phyloP scores from a whole-genome alignment of 352 stramenopile species.

The Globisporangium alternatum region DNA sequence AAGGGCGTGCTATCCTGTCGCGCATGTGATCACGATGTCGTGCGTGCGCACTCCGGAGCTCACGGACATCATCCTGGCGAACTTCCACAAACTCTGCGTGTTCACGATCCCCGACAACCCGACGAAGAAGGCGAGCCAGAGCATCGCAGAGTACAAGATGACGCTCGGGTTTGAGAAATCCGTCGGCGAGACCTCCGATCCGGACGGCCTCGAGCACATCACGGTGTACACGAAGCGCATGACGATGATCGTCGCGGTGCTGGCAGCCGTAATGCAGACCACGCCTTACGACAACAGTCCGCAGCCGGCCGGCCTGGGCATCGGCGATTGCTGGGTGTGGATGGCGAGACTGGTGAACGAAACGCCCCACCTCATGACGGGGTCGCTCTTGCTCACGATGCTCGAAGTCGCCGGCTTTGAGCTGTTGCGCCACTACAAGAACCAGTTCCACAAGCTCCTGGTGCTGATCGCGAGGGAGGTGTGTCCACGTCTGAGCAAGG shows the following conservation, averaged over 20 bases:
- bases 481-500: slow-evolving; percentile 61
- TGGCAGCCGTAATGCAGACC: slow-evolving; percentile 72
- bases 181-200: slow-evolving; percentile 54
- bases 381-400: slow-evolving; percentile 63
- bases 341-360: slow-evolving; percentile 69
- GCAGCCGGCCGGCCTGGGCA: slow-evolving; percentile 45
- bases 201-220: slow-evolving; percentile 63
- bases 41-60: slow-evolving; percentile 72
- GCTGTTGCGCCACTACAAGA: slow-evolving; percentile 58
- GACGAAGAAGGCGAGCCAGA: slow-evolving; percentile 48
- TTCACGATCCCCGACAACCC: slow-evolving; percentile 69
- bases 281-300: slow-evolving; percentile 52
- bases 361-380: slow-evolving; percentile 69
- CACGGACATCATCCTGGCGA: slow-evolving; percentile 62
- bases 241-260: slow-evolving; percentile 69
- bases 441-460: slow-evolving; percentile 77
- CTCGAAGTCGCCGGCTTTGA: slow-evolving; percentile 78
- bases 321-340: slow-evolving; percentile 75
- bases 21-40: slow-evolving; percentile 74
- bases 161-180: slow-evolving; percentile 65
- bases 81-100: slow-evolving; percentile 74
- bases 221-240: slow-evolving; percentile 79
- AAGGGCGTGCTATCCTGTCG: slow-evolving; percentile 68
- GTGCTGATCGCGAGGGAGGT: slow-evolving; percentile 66
- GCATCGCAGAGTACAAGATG: slow-evolving; percentile 61